Evolutionary conservation across 257 asterid species (phyloP), one percentile per base, ranked within the genome.

Genomic region (Buddleja alternifolia): DNA sequence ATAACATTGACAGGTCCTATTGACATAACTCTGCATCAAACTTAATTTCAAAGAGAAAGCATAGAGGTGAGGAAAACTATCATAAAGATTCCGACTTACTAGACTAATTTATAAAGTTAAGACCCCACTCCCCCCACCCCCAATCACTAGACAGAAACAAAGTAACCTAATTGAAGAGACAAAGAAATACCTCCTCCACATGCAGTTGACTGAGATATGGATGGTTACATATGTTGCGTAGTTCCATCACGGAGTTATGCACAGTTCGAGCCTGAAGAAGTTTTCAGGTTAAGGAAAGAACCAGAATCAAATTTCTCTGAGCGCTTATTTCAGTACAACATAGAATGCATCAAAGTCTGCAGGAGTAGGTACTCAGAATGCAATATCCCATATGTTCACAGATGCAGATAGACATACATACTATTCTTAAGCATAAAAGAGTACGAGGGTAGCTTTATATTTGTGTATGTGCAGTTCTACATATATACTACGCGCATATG

Each of bases 171-270:
- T 39, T 25, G 47, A 37, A 71, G 63, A 63, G 42, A 52, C 66
- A 76, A 24, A 76, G 46, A 67, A 32, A 74, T 79, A 94, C 99
- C 99, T 94, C 97, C 65, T 94, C 99, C 68, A 89, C 97, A 75
- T 94, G 99, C 72, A 94, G 96, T 72, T 94, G 99, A 71, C 99
- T 91, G 67, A 94, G 97, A 78, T 91, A 94, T 7, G 99, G 99
- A 77, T 94, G 99, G 82, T 94, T 94, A 80, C 99, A 94, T 74
- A 94, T 94, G 80, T 94, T 94, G 52, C 99, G 91, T 10, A 91
- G 89, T 86, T 94, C 99, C 96, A 94, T 94, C 70, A 94, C 99
- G 53, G 99, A 88, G 80, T 94, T 94, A 77, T 94, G 99, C 79
- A 94, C 96, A 19, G 97, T 72, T 41, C 99, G 89, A 67, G 89